Conservation (phyloP, 106 monocot species). For the Posidonia australis region DNA sequence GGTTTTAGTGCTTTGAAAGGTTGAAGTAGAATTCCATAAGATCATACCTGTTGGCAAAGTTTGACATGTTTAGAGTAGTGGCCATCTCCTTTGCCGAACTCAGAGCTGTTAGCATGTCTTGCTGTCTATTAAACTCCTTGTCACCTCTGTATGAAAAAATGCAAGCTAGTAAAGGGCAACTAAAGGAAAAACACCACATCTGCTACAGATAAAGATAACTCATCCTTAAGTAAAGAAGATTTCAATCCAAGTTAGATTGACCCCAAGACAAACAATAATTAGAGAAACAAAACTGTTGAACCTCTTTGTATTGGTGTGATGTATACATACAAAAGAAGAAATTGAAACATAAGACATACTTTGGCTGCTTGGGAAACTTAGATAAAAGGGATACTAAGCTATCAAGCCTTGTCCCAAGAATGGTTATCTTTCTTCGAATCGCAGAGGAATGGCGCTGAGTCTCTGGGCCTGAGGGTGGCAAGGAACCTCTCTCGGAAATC, state of each 20-base stretch:
- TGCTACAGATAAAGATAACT: no score
- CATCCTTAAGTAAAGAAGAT: no score
- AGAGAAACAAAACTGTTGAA: no score
- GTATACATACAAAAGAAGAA: neutral
- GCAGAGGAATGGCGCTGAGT: conserved; percentile 48
- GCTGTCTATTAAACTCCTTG: conserved; percentile 57
- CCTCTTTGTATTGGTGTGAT: no score
- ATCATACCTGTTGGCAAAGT: conserved; percentile 52
- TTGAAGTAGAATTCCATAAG: neutral
- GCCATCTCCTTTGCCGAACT: conserved; percentile 54
- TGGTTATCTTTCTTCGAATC: conserved; percentile 74
- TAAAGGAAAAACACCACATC: neutral
- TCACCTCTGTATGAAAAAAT: conserved; percentile 25
- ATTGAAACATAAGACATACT: conserved; percentile 21
- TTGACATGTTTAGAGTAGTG: conserved; percentile 55
- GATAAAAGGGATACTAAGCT: conserved; percentile 55
- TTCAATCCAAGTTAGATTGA: no score
- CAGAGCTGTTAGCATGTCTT: conserved; percentile 61
- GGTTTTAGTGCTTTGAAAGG: neutral
- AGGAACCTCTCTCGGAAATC: conserved; percentile 61
- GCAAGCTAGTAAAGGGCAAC: neutral
- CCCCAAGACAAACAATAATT: no score
- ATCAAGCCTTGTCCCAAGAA: conserved; percentile 72
- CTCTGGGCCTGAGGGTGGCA: conserved; percentile 61
- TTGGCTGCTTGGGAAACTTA: conserved; percentile 58